Evolutionary conservation across 164 flowering plant genomes (phyloP), one percentile per base, ranked within the genome.

Genomic region (Umbilicus rupestris): DNA sequence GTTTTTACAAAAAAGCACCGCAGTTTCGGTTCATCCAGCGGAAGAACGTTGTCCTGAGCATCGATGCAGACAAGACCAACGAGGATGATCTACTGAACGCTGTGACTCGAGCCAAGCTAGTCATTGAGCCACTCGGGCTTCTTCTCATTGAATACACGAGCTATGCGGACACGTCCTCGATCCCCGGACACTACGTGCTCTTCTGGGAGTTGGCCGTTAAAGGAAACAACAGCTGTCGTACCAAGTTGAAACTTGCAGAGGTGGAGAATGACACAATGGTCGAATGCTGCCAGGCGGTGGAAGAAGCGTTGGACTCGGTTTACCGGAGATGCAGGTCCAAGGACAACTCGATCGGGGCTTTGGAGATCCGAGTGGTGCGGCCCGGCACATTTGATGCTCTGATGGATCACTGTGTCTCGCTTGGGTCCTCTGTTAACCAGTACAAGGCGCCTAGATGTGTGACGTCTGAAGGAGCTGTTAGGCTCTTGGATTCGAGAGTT

Each of bases 361-460:
- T 82, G 63, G 85, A 81, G 71, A 81, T 81, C 35, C 70, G 79
- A 39, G 75, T 81, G 49, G 85, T 81, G 68, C 62, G 39, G 26
- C 67, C 69, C 10, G 83, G 85, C 2, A 62, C 80, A 37, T 81
- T 81, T 49, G 81, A 81, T 57, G 75, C 71, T 1, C 70, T 81
- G 5, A 79, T 81, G 84, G 84, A 81, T 41, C 76, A 66, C 22
- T 73, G 64, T 29, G 72, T 81, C 6, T 70, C 78, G 1, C 77
- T 68, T 39, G 84, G 84, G 15, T 73, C 82, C 3, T 79, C 84
- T 1, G 71, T 77, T 9, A 79, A 73, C 47, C 84, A 81, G 60
- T 81, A 81, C 71, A 81, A 81, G 75, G 73, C 81, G 1, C 84
- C 84, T 7, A 72, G 82, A 58, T 81, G 84, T 67, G 73, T 81